A percentile compares a stretch with the other conserved stretches of the same genome.
phyloP scores from a whole-genome alignment of 495 filamentous ascomycete genomes.

The Neurospora sp. region DNA sequence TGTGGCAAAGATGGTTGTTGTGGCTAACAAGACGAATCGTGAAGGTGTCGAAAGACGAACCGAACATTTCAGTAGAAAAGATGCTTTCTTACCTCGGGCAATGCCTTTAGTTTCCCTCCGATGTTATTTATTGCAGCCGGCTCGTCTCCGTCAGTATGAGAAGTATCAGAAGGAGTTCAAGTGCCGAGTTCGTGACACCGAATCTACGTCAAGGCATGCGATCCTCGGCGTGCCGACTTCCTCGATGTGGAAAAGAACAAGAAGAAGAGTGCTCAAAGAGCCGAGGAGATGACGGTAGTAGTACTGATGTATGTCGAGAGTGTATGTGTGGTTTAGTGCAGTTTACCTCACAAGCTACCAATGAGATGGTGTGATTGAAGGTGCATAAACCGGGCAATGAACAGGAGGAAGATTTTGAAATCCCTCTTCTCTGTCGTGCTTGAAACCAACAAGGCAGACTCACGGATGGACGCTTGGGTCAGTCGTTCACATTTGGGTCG shows the following conservation, averaged over 20 bases:
- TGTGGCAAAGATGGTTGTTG: not conserved
- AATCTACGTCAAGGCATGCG: not conserved
- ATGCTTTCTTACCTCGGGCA: not conserved
- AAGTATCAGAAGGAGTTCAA: not conserved
- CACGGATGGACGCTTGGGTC: not conserved
- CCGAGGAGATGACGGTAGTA: not conserved
- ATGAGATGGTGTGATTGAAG: not conserved
- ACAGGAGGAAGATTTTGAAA: not conserved
- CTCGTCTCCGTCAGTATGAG: not conserved
- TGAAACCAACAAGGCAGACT: not conserved
- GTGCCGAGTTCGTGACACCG: not conserved
- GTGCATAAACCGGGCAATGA: not conserved
- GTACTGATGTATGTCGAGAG: not conserved
- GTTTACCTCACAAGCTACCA: not conserved
- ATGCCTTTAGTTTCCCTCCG: not conserved
- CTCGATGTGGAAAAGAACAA: not conserved
- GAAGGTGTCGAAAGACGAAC: not conserved
- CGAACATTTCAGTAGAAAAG: not conserved
- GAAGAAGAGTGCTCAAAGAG: not conserved
- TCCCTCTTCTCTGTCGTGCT: not conserved
- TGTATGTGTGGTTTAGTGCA: not conserved
- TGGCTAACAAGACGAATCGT: not conserved
- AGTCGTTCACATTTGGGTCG: not conserved
- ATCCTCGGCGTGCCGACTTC: not conserved
- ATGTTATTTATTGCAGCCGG: not conserved